These are phyloP conservation scores for Stemphylium lycopersici DNA, from an alignment of 2,329 filamentous ascomycete genomes.

Conservation along the genomic window DNA sequence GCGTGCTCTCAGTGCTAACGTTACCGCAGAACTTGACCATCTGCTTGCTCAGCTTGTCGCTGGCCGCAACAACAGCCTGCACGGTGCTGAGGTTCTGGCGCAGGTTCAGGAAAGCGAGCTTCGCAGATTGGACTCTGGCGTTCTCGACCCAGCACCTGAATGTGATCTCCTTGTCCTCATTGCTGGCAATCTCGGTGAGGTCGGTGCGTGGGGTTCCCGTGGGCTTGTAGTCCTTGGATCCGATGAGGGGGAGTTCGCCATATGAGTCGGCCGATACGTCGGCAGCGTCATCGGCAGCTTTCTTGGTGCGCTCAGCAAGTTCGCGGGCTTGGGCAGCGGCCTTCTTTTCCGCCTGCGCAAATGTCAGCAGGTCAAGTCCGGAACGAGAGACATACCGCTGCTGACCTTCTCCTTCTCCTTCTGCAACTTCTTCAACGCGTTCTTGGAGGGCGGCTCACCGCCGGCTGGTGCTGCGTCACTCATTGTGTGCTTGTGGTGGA, in stretches of 20 bases:
- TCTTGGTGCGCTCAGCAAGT: slow-evolving; percentile 54
- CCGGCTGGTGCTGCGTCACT: slow-evolving; percentile 37
- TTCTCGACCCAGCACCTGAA: slow-evolving; percentile 87
- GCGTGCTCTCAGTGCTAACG: slow-evolving; percentile 79
- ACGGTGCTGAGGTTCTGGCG: slow-evolving; percentile 77
- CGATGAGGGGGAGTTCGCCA: slow-evolving; percentile 68
- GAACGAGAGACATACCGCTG: background rate
- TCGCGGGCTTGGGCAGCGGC: slow-evolving; percentile 55
- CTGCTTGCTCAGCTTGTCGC: slow-evolving; percentile 70
- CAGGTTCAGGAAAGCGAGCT: slow-evolving; percentile 89
- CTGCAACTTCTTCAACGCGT: slow-evolving; percentile 51
- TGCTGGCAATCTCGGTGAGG: slow-evolving; percentile 55
- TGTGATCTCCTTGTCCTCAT: slow-evolving; percentile 61
- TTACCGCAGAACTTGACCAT: slow-evolving; percentile 92
- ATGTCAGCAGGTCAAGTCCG: slow-evolving; percentile 16
- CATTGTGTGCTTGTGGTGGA: slow-evolving; percentile 29
- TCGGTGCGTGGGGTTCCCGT: slow-evolving; percentile 63
- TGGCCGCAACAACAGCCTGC: slow-evolving; percentile 77
- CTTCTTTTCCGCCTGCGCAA: slow-evolving; percentile 48
- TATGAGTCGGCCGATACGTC: slow-evolving; percentile 79
- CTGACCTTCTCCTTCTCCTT: slow-evolving; percentile 51
- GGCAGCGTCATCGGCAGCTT: slow-evolving; percentile 70
- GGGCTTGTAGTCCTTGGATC: slow-evolving; percentile 59
- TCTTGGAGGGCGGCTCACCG: slow-evolving; percentile 46
- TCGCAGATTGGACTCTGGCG: slow-evolving; percentile 83